Percentiles rank a stretch among this genome's conserved stretches.
These are phyloP conservation scores for Hypoxylon fragiforme DNA, from an alignment of 495 filamentous ascomycete genomes.

Conservation along the genomic window DNA sequence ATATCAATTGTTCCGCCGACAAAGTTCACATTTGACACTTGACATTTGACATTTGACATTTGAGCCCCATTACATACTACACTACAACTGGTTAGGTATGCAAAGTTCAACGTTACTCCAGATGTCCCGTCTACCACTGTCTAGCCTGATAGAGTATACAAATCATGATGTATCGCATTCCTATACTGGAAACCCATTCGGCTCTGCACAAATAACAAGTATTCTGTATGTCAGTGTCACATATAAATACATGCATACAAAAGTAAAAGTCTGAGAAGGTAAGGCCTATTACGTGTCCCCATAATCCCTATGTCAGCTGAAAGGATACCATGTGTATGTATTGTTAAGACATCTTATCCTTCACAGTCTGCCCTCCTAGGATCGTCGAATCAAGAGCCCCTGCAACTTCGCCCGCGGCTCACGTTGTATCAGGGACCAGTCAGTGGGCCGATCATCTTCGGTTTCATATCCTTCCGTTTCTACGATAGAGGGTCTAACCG, in stretches of 20 bases:
- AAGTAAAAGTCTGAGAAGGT: not conserved
- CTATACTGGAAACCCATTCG: conserved; percentile 11
- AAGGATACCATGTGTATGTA: not conserved
- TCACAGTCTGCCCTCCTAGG: not conserved
- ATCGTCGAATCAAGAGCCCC: conserved; percentile 1
- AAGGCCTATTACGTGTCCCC: conserved; percentile 6
- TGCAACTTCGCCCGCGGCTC: conserved; percentile 5
- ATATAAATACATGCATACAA: not conserved
- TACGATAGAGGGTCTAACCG: conserved; percentile 8
- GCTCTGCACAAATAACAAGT: not conserved
- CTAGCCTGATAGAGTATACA: conserved; percentile 23
- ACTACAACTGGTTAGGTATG: no score
- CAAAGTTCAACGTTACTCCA: no score
- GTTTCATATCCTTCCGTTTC: conserved; percentile 18
- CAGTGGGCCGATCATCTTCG: conserved; percentile 20
- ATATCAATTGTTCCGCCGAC: conserved; percentile 7
- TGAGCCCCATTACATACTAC: no score
- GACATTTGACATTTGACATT: conserved; percentile 1
- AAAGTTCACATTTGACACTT: conserved; percentile 2
- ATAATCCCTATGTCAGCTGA: not conserved
- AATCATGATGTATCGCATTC: conserved; percentile 4
- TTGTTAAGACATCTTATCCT: not conserved
- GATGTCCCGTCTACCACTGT: no score
- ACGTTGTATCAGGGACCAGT: conserved; percentile 21
- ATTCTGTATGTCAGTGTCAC: not conserved